Evolutionary conservation across 345 rosid species (phyloP).

Genomic region (Hypericum perforatum): DNA sequence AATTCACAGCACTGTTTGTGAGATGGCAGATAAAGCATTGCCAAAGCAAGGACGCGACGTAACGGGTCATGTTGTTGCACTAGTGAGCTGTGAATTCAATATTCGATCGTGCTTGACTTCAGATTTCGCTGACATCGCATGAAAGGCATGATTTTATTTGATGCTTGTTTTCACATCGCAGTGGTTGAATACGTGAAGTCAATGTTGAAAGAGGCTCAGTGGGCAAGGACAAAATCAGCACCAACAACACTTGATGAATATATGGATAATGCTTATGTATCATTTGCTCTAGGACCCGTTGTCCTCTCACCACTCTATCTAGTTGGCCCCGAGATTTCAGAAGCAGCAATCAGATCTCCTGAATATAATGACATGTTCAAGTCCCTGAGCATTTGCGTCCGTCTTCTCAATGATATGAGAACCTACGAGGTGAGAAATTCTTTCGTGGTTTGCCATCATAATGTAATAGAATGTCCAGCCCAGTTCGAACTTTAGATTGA

Average conservation of each 20-base stretch:
- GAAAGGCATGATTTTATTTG: no score
- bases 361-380: no score
- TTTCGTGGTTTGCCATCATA: background rate
- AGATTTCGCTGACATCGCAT: background rate
- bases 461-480: background rate
- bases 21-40: constrained; percentile 56
- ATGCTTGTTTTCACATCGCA: constrained; percentile 32
- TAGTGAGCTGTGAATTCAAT: constrained; percentile 33
- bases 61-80: constrained; percentile 39
- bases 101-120: background rate
- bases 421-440: constrained; percentile 46
- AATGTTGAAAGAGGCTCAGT: no score
- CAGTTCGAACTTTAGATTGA: no score
- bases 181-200: constrained; percentile 83
- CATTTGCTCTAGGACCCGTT: constrained; percentile 81
- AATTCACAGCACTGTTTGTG: constrained; percentile 50
- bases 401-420: constrained; percentile 67
- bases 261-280: constrained; percentile 51
- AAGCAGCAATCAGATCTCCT: constrained; percentile 26
- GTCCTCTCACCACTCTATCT: constrained; percentile 69
- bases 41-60: constrained; percentile 52
- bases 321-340: constrained; percentile 55
- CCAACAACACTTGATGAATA: constrained; percentile 65
- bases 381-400: constrained; percentile 30
- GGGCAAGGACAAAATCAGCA: constrained; percentile 39